phyloP scores from a whole-genome alignment of 345 rosid genomes.

The Gossypium turneri region DNA sequence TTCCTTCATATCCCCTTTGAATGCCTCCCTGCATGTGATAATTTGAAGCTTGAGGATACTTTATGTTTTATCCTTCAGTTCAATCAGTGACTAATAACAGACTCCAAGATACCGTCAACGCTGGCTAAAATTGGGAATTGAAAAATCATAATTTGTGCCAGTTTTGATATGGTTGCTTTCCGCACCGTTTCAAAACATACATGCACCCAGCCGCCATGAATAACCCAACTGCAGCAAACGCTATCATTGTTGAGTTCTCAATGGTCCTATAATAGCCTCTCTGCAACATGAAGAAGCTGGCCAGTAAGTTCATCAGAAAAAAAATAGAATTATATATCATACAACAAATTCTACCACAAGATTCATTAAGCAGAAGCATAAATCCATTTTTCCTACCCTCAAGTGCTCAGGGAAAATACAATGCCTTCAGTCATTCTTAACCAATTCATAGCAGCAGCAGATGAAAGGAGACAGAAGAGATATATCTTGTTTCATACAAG shows the following conservation, averaged over 20 bases:
- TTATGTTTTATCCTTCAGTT: constrained; percentile 6
- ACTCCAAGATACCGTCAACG: constrained; percentile 14
- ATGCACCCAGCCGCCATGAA: constrained; percentile 73
- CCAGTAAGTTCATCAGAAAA: constrained; percentile 13
- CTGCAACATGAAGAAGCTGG: constrained; percentile 39
- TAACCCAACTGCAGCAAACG: constrained; percentile 58
- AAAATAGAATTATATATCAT: not conserved
- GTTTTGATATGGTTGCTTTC: constrained; percentile 87
- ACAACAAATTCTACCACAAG: not conserved
- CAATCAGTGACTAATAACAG: constrained; percentile 3
- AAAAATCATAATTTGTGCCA: constrained; percentile 62
- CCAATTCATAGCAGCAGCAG: not conserved
- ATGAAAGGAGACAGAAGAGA: not conserved
- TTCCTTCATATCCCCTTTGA: not conserved
- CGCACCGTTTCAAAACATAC: constrained; percentile 72
- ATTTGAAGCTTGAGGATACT: not conserved
- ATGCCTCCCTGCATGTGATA: not conserved
- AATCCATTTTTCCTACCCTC: not conserved
- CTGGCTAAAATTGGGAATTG: not conserved
- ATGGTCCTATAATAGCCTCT: constrained; percentile 59
- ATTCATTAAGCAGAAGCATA: not conserved
- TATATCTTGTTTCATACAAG: not conserved
- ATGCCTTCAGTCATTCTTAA: not conserved
- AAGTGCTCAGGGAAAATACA: not conserved
- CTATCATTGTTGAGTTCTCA: constrained; percentile 69